Percentiles rank a stretch among this genome's conserved stretches.
These are phyloP conservation scores for Rhodotorula graminis DNA, from an alignment of 768 basidiomycete genomes.

Conservation along the genomic window DNA sequence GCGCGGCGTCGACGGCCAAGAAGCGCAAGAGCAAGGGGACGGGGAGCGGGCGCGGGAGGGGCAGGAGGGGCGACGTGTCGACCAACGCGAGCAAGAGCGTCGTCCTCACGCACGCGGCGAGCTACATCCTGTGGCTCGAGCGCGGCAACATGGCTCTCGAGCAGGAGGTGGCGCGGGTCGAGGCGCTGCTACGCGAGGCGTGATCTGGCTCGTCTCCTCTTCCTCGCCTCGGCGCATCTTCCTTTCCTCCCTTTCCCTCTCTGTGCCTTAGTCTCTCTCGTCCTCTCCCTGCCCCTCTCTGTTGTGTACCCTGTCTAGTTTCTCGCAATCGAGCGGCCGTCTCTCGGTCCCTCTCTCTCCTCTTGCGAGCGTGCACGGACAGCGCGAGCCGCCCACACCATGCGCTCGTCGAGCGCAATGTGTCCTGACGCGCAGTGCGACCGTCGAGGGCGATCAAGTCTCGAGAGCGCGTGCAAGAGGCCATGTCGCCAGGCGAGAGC, in stretches of 20 bases:
- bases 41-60: slow-evolving; percentile 45
- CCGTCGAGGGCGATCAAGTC: too few species aligned
- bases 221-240: too few species aligned
- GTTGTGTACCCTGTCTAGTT: background rate
- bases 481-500: too few species aligned
- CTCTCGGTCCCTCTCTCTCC: too few species aligned
- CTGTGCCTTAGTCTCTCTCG: background rate
- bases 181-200: slow-evolving; percentile 48
- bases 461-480: too few species aligned
- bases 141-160: slow-evolving; percentile 67
- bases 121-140: slow-evolving; percentile 81
- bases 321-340: background rate
- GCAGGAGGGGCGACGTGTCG: slow-evolving; percentile 33
- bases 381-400: too few species aligned
- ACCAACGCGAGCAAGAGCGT: slow-evolving; percentile 64
- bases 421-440: too few species aligned
- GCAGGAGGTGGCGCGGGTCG: slow-evolving; percentile 64
- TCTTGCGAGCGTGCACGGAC: too few species aligned
- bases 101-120: slow-evolving; percentile 76
- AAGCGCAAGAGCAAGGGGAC: slow-evolving; percentile 61
- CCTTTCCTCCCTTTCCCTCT: background rate
- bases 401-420: too few species aligned
- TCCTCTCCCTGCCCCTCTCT: background rate
- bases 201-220: background rate
- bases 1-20: slow-evolving; percentile 53